Evolutionary conservation across 2,329 filamentous ascomycete species (phyloP).

Genomic region (Paecilomyces dactylethromorphus): DNA sequence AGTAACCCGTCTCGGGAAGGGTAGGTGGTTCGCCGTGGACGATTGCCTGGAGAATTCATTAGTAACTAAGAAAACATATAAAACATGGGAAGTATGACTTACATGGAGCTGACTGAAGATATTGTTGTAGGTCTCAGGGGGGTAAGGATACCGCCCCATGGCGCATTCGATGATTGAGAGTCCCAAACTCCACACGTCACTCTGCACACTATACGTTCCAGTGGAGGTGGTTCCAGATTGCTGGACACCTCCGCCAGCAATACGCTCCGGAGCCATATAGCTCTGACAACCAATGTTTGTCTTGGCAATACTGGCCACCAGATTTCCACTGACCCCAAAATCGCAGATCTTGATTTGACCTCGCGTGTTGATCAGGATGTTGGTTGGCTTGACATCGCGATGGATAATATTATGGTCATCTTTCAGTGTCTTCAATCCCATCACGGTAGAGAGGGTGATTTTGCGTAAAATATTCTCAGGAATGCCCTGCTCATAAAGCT

Average conservation of each 20-base stretch:
- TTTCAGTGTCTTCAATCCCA: constrained; percentile 87
- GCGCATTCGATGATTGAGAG: constrained; percentile 94
- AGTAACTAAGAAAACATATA: constrained; percentile 11
- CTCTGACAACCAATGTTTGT: constrained; percentile 99
- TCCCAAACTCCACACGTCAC: constrained; percentile 94
- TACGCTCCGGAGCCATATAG: constrained; percentile 97
- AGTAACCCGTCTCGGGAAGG: constrained; percentile 72
- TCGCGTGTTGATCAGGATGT: constrained; percentile 82
- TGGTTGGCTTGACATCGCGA: constrained; percentile 97
- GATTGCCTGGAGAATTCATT: constrained; percentile 62
- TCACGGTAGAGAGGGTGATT: constrained; percentile 81
- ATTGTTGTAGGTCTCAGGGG: constrained; percentile 93
- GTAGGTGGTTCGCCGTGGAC: constrained; percentile 94
- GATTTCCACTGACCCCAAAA: constrained; percentile 92
- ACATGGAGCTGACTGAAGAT: constrained; percentile 97
- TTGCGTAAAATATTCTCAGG: constrained; percentile 84
- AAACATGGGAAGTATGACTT: constrained; percentile 36
- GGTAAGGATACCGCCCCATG: constrained; percentile 89
- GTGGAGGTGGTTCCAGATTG: constrained; percentile 62
- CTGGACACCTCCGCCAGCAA: constrained; percentile 76
- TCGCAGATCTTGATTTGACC: constrained; percentile 98
- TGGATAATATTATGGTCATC: constrained; percentile 99
- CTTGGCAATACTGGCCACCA: constrained; percentile 95
- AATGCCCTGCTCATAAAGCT: constrained; percentile 83
- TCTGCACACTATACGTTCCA: constrained; percentile 95